Conservation (phyloP, 129 eudicot species). For the Mikania micrantha region DNA sequence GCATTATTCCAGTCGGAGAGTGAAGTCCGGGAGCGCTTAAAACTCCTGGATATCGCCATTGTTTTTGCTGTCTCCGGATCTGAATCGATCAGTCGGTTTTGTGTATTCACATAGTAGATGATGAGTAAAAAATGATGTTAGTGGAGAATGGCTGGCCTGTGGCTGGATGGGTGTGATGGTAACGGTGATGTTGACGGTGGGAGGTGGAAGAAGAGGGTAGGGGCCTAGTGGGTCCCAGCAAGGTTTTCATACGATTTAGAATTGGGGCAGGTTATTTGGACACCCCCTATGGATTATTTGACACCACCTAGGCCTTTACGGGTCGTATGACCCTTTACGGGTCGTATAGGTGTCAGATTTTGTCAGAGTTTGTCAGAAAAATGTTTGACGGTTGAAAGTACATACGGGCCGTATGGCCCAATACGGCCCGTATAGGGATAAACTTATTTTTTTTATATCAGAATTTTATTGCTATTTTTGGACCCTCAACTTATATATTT, state of each 20-base stretch:
- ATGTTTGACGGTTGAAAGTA: no score
- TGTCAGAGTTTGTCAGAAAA: no score
- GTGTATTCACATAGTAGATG: not conserved
- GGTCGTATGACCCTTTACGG: no score
- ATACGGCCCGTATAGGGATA: no score
- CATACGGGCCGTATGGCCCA: no score
- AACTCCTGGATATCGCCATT: slow-evolving; percentile 24
- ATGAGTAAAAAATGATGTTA: not conserved
- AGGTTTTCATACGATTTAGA: not conserved
- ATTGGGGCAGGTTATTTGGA: not conserved
- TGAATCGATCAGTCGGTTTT: not conserved
- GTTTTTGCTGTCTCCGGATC: not conserved
- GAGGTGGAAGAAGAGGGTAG: not conserved
- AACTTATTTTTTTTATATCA: no score
- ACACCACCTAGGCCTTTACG: no score
- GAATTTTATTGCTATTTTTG: no score
- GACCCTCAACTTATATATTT: no score
- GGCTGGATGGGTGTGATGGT: slow-evolving; percentile 6
- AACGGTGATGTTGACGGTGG: not conserved
- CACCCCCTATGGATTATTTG: no score
- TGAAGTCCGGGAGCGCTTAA: slow-evolving; percentile 17
- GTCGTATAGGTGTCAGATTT: no score
- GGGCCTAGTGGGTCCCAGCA: not conserved
- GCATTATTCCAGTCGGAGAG: slow-evolving; percentile 5
- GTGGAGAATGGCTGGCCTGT: slow-evolving; percentile 27